These are phyloP conservation scores for Carex pumila DNA, from an alignment of 176 grass and related monocot species.

Conservation along the genomic window DNA sequence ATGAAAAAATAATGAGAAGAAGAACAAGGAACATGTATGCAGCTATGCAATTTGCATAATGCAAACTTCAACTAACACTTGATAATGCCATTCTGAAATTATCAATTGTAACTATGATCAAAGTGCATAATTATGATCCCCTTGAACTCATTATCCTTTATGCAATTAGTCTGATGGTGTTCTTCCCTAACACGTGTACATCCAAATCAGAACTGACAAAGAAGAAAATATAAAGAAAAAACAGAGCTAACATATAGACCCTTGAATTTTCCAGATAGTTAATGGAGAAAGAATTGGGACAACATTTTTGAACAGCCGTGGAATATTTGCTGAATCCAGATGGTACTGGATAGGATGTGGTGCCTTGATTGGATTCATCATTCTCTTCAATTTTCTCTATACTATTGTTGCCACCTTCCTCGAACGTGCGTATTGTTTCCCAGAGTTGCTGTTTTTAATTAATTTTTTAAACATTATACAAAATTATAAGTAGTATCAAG, in stretches of 20 bases:
- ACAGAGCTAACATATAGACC: not conserved
- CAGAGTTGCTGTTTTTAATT: not conserved
- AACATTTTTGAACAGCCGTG: constrained; percentile 40
- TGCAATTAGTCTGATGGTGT: not conserved
- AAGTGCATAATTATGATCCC: not conserved
- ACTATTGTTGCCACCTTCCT: constrained; percentile 62
- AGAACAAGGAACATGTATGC: too few species aligned
- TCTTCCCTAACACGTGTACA: not conserved
- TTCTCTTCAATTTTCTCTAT: constrained; percentile 79
- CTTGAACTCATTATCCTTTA: not conserved
- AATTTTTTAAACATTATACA: not conserved
- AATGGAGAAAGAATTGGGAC: constrained; percentile 49
- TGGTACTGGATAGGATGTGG: constrained; percentile 91
- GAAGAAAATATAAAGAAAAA: not conserved
- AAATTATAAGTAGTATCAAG: not conserved
- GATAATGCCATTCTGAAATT: not conserved
- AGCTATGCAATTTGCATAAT: not conserved
- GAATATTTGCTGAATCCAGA: constrained; percentile 76
- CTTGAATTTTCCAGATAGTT: constrained; percentile 5
- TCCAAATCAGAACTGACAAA: not conserved
- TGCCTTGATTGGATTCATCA: constrained; percentile 60
- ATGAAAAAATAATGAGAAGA: not conserved
- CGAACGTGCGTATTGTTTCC: constrained; percentile 23
- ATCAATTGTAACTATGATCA: not conserved
- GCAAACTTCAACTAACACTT: not conserved